Conservation (phyloP, 2,329 filamentous ascomycete species). For the Beauveria sp. region DNA sequence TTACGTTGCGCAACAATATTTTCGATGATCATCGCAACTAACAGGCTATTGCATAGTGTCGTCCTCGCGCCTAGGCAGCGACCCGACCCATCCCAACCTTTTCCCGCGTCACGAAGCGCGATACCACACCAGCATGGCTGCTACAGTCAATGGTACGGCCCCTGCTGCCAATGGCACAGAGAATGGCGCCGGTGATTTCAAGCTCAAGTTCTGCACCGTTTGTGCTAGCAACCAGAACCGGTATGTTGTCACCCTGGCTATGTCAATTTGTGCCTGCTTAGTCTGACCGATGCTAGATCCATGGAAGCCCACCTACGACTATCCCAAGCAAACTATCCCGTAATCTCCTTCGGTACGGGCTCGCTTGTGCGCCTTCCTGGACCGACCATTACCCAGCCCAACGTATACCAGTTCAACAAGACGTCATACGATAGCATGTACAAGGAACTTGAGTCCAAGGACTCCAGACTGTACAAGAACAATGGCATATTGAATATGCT, state of each 20-base stretch:
- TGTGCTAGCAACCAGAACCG: slow-evolving; percentile 98
- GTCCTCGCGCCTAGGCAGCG: slow-evolving; percentile 8
- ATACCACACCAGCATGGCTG: slow-evolving; percentile 24
- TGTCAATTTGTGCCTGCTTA: not conserved
- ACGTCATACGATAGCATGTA: slow-evolving; percentile 95
- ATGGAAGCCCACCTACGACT: slow-evolving; percentile 98
- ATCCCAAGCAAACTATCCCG: slow-evolving; percentile 79
- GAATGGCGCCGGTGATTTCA: slow-evolving; percentile 57
- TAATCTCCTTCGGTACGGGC: slow-evolving; percentile 95
- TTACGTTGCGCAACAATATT: not conserved
- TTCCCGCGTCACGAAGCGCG: slow-evolving; percentile 10
- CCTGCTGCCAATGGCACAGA: slow-evolving; percentile 35
- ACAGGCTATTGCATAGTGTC: not conserved
- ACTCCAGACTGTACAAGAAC: slow-evolving; percentile 76
- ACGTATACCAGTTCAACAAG: slow-evolving; percentile 97
- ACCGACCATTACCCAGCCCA: slow-evolving; percentile 83
- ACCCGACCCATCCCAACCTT: slow-evolving; percentile 1
- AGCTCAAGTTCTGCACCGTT: slow-evolving; percentile 96
- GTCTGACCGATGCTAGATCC: slow-evolving; percentile 43
- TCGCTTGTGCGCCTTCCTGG: slow-evolving; percentile 90
- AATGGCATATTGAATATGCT: slow-evolving; percentile 97
- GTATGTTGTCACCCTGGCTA: slow-evolving; percentile 37
- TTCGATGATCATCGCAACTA: slow-evolving; percentile 6
- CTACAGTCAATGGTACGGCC: slow-evolving; percentile 32
- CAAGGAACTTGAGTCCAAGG: slow-evolving; percentile 79